Conservation (phyloP, 192 early-diverging fungal genomes). For the Thoreauomyces humboldtii region DNA sequence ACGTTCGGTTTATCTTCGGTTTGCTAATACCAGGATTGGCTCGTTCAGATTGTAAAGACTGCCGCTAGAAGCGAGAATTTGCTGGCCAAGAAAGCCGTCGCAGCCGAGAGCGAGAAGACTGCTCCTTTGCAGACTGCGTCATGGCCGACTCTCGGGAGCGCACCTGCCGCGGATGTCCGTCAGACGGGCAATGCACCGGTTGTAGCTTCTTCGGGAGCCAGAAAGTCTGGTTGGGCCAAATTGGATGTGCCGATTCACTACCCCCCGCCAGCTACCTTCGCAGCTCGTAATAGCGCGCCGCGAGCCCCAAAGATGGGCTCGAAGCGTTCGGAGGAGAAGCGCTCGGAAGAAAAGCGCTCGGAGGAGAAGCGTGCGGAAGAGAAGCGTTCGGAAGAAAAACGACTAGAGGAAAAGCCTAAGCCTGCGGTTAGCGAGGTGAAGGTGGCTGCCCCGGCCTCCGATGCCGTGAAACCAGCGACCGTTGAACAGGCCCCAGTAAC, state of each 20-base stretch:
- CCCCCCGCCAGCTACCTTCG: conserved; percentile 27
- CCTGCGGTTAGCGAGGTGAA: too few relatives aligned
- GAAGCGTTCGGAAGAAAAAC: neutral
- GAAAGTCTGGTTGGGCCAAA: conserved; percentile 42
- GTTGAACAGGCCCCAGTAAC: too few relatives aligned
- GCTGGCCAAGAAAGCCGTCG: conserved; percentile 7
- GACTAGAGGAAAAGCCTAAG: neutral
- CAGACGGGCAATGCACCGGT: neutral
- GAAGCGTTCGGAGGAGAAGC: conserved; percentile 5
- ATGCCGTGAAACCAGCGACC: too few relatives aligned
- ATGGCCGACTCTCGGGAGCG: conserved; percentile 33
- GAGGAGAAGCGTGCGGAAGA: neutral
- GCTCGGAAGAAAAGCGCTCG: neutral
- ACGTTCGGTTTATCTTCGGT: too few relatives aligned
- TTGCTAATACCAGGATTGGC: too few relatives aligned
- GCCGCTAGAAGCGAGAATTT: conserved; percentile 35
- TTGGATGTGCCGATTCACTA: conserved; percentile 43
- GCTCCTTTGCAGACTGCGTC: conserved; percentile 10
- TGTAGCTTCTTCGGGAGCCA: neutral
- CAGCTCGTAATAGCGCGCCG: conserved; percentile 1
- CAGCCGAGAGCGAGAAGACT: neutral
- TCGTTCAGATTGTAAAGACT: conserved; percentile 39
- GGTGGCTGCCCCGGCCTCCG: too few relatives aligned
- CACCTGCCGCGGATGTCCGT: neutral
- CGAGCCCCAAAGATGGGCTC: neutral